These are phyloP conservation scores for Iberis pinnata DNA, from an alignment of 345 rosid species.

Conservation along the genomic window DNA sequence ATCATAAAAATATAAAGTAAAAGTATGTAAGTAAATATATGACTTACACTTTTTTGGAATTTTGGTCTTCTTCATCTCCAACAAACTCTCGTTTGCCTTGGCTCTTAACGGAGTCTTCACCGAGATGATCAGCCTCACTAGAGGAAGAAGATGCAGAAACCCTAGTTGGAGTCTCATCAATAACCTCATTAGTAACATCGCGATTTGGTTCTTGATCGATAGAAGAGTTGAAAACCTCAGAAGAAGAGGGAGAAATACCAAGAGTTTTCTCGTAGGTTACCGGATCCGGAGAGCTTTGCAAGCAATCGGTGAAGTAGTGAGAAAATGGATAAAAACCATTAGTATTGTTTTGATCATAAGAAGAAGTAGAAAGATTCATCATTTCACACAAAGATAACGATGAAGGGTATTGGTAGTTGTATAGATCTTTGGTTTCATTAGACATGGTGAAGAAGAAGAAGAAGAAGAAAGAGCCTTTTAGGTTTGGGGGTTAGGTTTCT, in stretches of 20 bases:
- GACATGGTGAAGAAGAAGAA: constrained; percentile 53
- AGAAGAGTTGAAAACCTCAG: constrained; percentile 37
- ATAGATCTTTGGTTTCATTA: constrained; percentile 52
- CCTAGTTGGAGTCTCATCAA: constrained; percentile 31
- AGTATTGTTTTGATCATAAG: constrained; percentile 28
- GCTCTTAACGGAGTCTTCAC: constrained; percentile 50
- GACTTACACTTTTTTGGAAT: constrained; percentile 48
- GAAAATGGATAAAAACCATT: constrained; percentile 7
- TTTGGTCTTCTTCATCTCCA: constrained; percentile 38
- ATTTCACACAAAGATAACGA: constrained; percentile 8
- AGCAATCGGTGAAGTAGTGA: background rate
- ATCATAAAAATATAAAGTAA: too few relatives aligned
- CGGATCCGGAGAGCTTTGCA: background rate
- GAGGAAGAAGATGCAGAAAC: constrained; percentile 60
- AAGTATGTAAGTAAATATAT: too few relatives aligned
- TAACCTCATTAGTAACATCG: constrained; percentile 2
- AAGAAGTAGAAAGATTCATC: constrained; percentile 6
- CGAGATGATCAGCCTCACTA: constrained; percentile 55
- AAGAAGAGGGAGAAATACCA: constrained; percentile 43
- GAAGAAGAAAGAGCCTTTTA: constrained; percentile 9
- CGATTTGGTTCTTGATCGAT: constrained; percentile 26
- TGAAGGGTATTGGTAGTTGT: constrained; percentile 35
- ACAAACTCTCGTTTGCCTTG: constrained; percentile 29
- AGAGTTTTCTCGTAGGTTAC: constrained; percentile 18
- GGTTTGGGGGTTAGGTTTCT: constrained; percentile 26